phyloP scores from a whole-genome alignment of 2,329 filamentous ascomycete species.

The Aureobasidium musti region DNA sequence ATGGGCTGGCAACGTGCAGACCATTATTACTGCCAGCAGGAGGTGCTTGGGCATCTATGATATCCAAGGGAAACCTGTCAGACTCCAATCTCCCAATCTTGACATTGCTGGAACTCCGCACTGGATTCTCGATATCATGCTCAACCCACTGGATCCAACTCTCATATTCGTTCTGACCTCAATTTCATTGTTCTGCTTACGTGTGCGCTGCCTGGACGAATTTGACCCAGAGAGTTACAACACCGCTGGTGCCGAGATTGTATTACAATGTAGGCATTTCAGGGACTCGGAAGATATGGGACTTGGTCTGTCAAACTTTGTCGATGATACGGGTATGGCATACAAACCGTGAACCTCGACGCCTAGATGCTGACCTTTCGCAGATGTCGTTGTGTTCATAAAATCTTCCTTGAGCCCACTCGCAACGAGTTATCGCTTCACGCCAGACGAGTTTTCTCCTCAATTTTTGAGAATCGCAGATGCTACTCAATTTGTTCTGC shows the following conservation, averaged over 20 bases:
- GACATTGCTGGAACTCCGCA: slow-evolving; percentile 38
- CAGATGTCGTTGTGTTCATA: slow-evolving; percentile 40
- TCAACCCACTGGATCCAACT: slow-evolving; percentile 50
- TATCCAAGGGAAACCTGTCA: slow-evolving; percentile 35
- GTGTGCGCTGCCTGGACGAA: slow-evolving; percentile 43
- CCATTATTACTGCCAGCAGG: slow-evolving; percentile 57
- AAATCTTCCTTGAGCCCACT: slow-evolving; percentile 41
- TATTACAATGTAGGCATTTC: slow-evolving; percentile 57
- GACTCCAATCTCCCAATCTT: slow-evolving; percentile 37
- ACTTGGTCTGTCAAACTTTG: slow-evolving; percentile 43
- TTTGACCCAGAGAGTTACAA: slow-evolving; percentile 33
- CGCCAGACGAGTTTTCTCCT: slow-evolving; percentile 16
- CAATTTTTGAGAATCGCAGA: slow-evolving; percentile 37
- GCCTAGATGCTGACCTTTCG: not conserved
- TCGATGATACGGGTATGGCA: slow-evolving; percentile 41
- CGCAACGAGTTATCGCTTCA: slow-evolving; percentile 40
- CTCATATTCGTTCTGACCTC: slow-evolving; percentile 63
- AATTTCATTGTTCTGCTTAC: slow-evolving; percentile 54
- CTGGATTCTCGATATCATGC: slow-evolving; percentile 61
- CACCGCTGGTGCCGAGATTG: slow-evolving; percentile 41
- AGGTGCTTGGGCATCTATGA: slow-evolving; percentile 42
- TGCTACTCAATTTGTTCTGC: slow-evolving; percentile 35
- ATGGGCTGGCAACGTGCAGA: slow-evolving; percentile 52
- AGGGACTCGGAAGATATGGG: slow-evolving; percentile 56
- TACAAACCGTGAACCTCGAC: not conserved